Percentiles rank a stretch among this genome's conserved stretches.
phyloP scores from a whole-genome alignment of 2,329 filamentous ascomycete genomes.

The Fusarium buharicum region DNA sequence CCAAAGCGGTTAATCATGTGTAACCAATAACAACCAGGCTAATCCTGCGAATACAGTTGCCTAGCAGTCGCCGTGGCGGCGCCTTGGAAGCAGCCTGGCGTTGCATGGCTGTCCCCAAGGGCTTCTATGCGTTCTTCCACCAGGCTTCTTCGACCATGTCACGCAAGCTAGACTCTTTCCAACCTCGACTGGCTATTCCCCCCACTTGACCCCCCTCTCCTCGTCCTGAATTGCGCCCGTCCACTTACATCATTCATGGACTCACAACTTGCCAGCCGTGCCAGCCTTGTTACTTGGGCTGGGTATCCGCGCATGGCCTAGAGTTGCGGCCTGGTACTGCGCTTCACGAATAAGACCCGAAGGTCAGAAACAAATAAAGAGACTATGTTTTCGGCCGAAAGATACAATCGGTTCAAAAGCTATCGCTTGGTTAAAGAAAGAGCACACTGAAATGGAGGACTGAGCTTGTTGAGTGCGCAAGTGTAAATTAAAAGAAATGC shows the following conservation, averaged over 20 bases:
- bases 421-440: too few relatives aligned
- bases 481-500: background rate
- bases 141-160: constrained; percentile 34
- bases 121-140: constrained; percentile 47
- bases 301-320: constrained; percentile 21
- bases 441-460: background rate
- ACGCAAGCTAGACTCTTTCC: constrained; percentile 28
- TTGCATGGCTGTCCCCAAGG: constrained; percentile 20
- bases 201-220: constrained; percentile 34
- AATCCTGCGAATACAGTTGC: constrained; percentile 13
- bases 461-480: too few relatives aligned
- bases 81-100: constrained; percentile 23
- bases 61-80: constrained; percentile 28
- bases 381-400: constrained; percentile 12
- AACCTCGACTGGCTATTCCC: constrained; percentile 20
- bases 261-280: constrained; percentile 30
- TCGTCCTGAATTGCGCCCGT: constrained; percentile 34
- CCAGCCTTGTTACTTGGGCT: constrained; percentile 25
- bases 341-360: constrained; percentile 23
- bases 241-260: constrained; percentile 46
- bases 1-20: constrained; percentile 14
- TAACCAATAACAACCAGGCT: constrained; percentile 12
- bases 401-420: background rate
- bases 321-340: constrained; percentile 25
- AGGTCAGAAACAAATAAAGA: constrained; percentile 8